Evolutionary conservation across 768 basidiomycete genomes (phyloP).

Genomic region (Lactarius akahatsu): DNA sequence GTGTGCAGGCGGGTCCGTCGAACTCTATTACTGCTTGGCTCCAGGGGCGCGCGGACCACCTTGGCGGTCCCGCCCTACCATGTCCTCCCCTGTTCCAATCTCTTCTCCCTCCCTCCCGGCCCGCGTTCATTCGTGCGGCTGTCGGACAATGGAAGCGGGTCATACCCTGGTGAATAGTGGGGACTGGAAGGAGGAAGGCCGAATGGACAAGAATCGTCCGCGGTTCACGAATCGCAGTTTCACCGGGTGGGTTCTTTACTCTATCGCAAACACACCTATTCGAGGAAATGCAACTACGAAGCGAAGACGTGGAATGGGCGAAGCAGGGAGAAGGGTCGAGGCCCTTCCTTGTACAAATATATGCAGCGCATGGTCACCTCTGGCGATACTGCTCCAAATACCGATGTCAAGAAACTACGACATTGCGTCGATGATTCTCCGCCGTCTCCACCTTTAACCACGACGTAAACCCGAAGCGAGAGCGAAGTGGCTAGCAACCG

Average conservation of each 20-base stretch:
- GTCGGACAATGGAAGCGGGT: conserved; percentile 12
- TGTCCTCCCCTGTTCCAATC: background rate
- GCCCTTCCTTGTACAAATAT: background rate
- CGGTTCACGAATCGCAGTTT: background rate
- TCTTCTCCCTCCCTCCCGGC: background rate
- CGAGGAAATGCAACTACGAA: conserved; percentile 5
- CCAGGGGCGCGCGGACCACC: background rate
- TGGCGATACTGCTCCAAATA: conserved; percentile 5
- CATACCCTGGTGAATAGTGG: background rate
- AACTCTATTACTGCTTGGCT: background rate
- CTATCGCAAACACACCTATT: conserved; percentile 3
- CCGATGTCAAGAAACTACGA: conserved; percentile 23
- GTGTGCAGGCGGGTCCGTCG: background rate
- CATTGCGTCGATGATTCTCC: conserved; percentile 28
- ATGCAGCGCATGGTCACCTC: conserved; percentile 3
- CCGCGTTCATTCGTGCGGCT: conserved; percentile 1
- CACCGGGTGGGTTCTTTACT: background rate
- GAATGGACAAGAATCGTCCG: conserved; percentile 4
- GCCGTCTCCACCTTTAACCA: conserved; percentile 1
- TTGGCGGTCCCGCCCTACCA: background rate
- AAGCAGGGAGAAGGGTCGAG: background rate
- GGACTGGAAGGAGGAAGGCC: conserved; percentile 2
- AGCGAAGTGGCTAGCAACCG: conserved; percentile 13
- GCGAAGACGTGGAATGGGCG: background rate
- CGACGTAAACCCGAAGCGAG: conserved; percentile 4